These are phyloP conservation scores for Senecio squalidus DNA, from an alignment of 140 eudicot genomes.

Conservation along the genomic window DNA sequence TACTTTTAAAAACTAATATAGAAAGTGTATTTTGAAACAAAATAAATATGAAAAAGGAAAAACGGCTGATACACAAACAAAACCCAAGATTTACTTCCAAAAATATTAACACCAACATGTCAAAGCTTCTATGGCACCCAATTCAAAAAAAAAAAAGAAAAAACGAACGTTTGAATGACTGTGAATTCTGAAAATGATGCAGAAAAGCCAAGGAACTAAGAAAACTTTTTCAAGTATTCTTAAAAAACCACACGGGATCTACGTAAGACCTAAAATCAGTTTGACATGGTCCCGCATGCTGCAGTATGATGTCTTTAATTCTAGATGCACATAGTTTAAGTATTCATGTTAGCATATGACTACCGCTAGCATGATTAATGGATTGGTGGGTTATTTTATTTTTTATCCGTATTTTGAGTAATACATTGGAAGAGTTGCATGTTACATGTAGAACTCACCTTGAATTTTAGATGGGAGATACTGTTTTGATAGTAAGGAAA, in stretches of 20 bases:
- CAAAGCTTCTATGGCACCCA: no score
- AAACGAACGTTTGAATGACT: no score
- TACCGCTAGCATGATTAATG: neutral
- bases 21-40: no score
- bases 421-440: neutral
- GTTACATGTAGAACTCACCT: constrained; percentile 15
- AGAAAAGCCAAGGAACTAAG: neutral
- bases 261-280: neutral
- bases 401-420: neutral
- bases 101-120: no score
- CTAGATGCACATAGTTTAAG: neutral
- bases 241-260: no score
- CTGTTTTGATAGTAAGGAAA: constrained; percentile 66
- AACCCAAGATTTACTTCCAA: no score
- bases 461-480: constrained; percentile 80
- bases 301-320: neutral
- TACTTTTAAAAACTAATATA: no score
- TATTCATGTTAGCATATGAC: neutral
- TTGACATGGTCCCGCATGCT: neutral
- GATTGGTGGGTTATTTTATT: neutral
- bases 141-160: no score
- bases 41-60: no score
- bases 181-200: neutral
- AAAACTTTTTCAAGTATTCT: neutral
- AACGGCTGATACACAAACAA: no score